These are phyloP conservation scores for Geosmithia flava DNA, from an alignment of 2,329 filamentous ascomycete genomes.

Conservation along the genomic window DNA sequence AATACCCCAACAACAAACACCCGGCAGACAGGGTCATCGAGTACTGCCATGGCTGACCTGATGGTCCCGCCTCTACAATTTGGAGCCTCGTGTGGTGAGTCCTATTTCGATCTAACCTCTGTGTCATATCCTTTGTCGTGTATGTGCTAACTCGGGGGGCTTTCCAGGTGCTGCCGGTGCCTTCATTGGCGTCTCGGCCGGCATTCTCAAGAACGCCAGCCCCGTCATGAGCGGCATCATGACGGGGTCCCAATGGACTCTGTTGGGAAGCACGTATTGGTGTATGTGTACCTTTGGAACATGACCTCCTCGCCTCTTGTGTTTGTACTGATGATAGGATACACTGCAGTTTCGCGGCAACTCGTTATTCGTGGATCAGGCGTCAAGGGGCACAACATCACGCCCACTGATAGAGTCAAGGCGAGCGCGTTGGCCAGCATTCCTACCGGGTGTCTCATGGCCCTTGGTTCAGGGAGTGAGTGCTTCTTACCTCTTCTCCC, in stretches of 20 bases:
- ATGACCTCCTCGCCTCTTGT: neutral
- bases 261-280: constrained; percentile 65
- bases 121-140: neutral
- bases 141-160: constrained; percentile 1
- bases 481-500: neutral
- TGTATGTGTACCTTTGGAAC: constrained; percentile 26
- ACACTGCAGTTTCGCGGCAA: constrained; percentile 30
- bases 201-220: constrained; percentile 55
- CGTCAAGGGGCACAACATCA: constrained; percentile 34
- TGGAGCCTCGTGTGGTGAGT: constrained; percentile 44
- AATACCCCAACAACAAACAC: neutral
- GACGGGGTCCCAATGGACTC: constrained; percentile 71
- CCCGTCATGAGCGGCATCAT: constrained; percentile 60
- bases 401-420: constrained; percentile 45
- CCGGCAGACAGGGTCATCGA: neutral
- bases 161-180: constrained; percentile 45
- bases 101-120: neutral
- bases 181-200: constrained; percentile 54
- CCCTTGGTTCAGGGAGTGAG: neutral
- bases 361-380: constrained; percentile 34
- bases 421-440: constrained; percentile 60
- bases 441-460: constrained; percentile 1
- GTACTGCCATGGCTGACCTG: constrained; percentile 16
- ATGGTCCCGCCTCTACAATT: constrained; percentile 42
- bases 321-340: constrained; percentile 3